Evolutionary conservation across 2,329 filamentous ascomycete genomes (phyloP).

Genomic region (Lecanoromycetidae sp.): DNA sequence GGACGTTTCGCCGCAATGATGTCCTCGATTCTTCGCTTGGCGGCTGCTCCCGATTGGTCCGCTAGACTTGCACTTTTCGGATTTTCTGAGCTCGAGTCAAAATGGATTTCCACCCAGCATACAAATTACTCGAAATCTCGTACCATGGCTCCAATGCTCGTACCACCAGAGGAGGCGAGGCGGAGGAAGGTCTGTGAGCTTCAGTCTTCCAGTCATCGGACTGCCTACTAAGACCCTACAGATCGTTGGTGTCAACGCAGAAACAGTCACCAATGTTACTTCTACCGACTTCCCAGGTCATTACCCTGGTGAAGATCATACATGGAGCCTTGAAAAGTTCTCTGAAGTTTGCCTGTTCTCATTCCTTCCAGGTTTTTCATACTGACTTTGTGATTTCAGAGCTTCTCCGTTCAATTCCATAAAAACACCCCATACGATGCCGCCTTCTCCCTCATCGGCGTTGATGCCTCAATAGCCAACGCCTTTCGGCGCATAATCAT

Average conservation of each 20-base stretch:
- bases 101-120: background rate
- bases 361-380: background rate
- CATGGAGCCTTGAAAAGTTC: conserved; percentile 67
- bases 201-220: background rate
- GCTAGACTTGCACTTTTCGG: too few relatives aligned
- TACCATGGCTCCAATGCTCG: conserved; percentile 32
- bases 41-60: conserved; percentile 1
- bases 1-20: conserved; percentile 7
- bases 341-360: conserved; percentile 32
- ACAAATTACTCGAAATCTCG: background rate
- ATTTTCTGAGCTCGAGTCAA: background rate
- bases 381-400: conserved; percentile 27
- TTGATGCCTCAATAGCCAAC: conserved; percentile 89
- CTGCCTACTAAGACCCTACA: conserved; percentile 27
- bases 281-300: conserved; percentile 89
- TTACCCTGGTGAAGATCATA: conserved; percentile 75
- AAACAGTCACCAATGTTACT: conserved; percentile 79
- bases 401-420: conserved; percentile 69
- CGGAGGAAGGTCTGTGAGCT: conserved; percentile 30
- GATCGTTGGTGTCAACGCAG: conserved; percentile 76
- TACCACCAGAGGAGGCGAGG: conserved; percentile 33
- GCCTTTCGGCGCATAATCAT: conserved; percentile 94
- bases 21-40: conserved; percentile 7
- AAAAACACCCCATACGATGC: conserved; percentile 64
- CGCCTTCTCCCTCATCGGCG: conserved; percentile 79